Conservation (phyloP, 106 monocot genomes). For the Dactylorhiza incarnata region DNA sequence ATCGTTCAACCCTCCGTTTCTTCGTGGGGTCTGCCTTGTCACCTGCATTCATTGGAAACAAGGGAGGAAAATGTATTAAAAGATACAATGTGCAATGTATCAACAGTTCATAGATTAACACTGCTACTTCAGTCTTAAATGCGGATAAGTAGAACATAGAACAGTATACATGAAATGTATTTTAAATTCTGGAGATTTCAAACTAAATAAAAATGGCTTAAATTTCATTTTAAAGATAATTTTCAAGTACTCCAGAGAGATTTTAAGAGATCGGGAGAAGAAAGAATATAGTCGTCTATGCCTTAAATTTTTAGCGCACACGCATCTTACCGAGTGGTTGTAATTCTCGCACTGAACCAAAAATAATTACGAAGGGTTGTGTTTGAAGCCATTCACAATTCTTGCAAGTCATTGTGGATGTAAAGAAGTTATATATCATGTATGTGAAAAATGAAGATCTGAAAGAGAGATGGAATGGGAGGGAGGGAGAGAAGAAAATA, state of each 20-base stretch:
- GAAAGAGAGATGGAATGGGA: no score
- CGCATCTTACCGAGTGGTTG: background rate
- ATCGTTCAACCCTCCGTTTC: conserved; percentile 67
- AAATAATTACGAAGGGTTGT: background rate
- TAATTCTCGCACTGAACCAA: background rate
- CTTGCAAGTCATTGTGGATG: no score
- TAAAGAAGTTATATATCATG: no score
- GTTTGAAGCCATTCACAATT: background rate
- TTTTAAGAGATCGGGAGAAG: background rate
- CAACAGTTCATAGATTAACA: background rate
- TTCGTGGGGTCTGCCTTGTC: conserved; percentile 59
- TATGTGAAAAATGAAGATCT: no score
- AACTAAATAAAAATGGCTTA: background rate
- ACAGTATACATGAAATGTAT: background rate
- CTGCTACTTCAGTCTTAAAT: background rate
- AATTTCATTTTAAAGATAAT: background rate
- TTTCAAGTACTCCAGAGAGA: background rate
- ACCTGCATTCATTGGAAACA: conserved; percentile 24
- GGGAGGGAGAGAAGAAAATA: no score
- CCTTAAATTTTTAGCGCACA: background rate
- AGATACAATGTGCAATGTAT: background rate
- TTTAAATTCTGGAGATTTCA: background rate
- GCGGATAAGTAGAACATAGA: background rate
- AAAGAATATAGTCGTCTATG: background rate
- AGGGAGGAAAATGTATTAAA: background rate